Evolutionary conservation across 2,329 filamentous ascomycete species (phyloP).

Genomic region (Penicillium sp.): DNA sequence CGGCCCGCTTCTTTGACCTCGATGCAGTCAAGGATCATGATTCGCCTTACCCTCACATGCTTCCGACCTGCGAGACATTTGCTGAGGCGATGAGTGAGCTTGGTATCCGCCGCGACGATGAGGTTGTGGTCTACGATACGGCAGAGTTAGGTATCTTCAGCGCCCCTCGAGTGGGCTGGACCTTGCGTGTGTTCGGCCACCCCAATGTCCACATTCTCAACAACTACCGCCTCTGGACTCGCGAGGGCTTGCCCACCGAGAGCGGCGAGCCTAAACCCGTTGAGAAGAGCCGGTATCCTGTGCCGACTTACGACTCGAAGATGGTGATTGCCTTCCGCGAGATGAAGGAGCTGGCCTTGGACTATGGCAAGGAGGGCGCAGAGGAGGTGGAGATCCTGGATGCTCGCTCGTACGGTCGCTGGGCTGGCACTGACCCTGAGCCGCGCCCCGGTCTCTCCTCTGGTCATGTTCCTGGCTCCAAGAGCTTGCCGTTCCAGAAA

Average conservation of each 20-base stretch:
- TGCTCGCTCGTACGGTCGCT: conserved; percentile 77
- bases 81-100: conserved; percentile 84
- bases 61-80: conserved; percentile 79
- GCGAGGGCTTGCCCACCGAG: conserved; percentile 78
- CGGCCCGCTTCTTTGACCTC: conserved; percentile 92
- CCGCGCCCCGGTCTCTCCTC: conserved; percentile 82
- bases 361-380: conserved; percentile 77
- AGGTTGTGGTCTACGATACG: conserved; percentile 90
- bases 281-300: conserved; percentile 49
- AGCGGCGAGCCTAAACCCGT: conserved; percentile 57
- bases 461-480: conserved; percentile 87
- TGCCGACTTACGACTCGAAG: conserved; percentile 59
- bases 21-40: conserved; percentile 86
- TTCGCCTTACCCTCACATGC: conserved; percentile 94
- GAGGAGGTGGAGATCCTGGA: conserved; percentile 88
- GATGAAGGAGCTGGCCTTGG: conserved; percentile 72
- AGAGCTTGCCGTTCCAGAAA: conserved; percentile 76
- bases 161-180: conserved; percentile 92
- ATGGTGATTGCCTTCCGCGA: conserved; percentile 82
- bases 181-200: conserved; percentile 86
- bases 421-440: conserved; percentile 80
- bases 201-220: conserved; percentile 85
- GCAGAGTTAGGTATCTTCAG: conserved; percentile 92
- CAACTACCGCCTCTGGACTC: conserved; percentile 94
- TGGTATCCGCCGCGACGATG: conserved; percentile 84